These are phyloP conservation scores for Lachnellula hyalina DNA, from an alignment of 2,329 filamentous ascomycete species.

Conservation along the genomic window DNA sequence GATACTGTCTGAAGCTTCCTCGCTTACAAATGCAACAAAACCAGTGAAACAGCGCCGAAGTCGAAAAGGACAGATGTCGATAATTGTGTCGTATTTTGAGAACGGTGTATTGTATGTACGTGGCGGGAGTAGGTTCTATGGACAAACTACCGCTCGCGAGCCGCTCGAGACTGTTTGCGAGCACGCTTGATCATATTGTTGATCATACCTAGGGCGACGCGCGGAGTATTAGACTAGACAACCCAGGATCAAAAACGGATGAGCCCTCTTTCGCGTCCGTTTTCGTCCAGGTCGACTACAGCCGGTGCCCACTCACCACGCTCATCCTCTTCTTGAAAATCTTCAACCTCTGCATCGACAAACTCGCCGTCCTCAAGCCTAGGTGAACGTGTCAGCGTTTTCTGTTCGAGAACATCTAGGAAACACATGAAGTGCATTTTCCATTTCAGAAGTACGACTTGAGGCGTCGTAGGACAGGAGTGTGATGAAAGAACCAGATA, in stretches of 20 bases:
- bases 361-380: slow-evolving; percentile 44
- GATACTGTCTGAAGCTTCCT: not conserved
- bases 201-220: slow-evolving; percentile 17
- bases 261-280: slow-evolving; percentile 29
- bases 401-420: too few species aligned
- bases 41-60: not conserved
- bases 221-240: slow-evolving; percentile 15
- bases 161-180: not conserved
- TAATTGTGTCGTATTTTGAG: not conserved
- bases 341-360: slow-evolving; percentile 42
- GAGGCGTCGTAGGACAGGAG: too few species aligned
- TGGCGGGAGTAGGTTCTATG: slow-evolving; percentile 4
- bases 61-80: not conserved
- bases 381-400: too few species aligned
- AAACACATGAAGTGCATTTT: too few species aligned
- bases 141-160: slow-evolving; percentile 14
- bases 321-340: slow-evolving; percentile 48
- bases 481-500: too few species aligned
- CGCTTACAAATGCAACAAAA: not conserved
- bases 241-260: slow-evolving; percentile 23
- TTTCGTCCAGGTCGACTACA: slow-evolving; percentile 31
- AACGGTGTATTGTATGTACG: not conserved
- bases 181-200: not conserved
- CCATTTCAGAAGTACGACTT: too few species aligned
- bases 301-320: slow-evolving; percentile 32